A percentile compares a stretch with the other conserved stretches of the same genome.
phyloP scores from a whole-genome alignment of 257 asterid genomes.

The Perilla frutescens region DNA sequence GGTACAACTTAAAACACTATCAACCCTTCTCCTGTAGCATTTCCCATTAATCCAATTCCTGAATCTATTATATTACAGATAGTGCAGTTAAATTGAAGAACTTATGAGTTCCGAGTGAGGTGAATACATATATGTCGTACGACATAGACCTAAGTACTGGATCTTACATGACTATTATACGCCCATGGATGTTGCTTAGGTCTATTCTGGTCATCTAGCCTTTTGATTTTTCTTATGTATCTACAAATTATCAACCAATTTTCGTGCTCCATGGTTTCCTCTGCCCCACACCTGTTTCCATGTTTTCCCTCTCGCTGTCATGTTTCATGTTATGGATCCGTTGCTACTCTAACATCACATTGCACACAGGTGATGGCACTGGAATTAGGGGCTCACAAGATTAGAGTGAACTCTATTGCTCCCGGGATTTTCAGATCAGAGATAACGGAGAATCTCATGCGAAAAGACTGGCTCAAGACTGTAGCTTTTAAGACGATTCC shows the following conservation, averaged over 20 bases:
- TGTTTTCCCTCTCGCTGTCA: not conserved
- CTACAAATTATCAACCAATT: too few relatives aligned
- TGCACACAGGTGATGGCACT: constrained; percentile 47
- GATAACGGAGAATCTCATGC: constrained; percentile 41
- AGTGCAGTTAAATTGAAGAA: not conserved
- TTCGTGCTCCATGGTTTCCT: not conserved
- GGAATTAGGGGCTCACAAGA: constrained; percentile 43
- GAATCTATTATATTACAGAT: not conserved
- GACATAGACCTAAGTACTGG: not conserved
- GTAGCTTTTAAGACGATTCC: constrained; percentile 36
- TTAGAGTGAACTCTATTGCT: constrained; percentile 50
- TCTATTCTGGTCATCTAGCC: too few relatives aligned
- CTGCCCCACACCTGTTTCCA: not conserved
- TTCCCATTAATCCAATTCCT: too few relatives aligned
- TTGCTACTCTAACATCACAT: not conserved
- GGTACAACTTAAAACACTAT: too few relatives aligned
- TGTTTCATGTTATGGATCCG: not conserved
- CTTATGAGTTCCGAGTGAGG: not conserved
- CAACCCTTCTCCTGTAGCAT: too few relatives aligned
- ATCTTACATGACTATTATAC: not conserved
- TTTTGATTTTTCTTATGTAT: too few relatives aligned
- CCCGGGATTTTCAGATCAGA: constrained; percentile 52
- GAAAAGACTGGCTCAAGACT: constrained; percentile 37
- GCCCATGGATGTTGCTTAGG: too few relatives aligned
- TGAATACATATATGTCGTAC: not conserved